phyloP scores from a whole-genome alignment of 306 rosid species.

The Castanea crenata region DNA sequence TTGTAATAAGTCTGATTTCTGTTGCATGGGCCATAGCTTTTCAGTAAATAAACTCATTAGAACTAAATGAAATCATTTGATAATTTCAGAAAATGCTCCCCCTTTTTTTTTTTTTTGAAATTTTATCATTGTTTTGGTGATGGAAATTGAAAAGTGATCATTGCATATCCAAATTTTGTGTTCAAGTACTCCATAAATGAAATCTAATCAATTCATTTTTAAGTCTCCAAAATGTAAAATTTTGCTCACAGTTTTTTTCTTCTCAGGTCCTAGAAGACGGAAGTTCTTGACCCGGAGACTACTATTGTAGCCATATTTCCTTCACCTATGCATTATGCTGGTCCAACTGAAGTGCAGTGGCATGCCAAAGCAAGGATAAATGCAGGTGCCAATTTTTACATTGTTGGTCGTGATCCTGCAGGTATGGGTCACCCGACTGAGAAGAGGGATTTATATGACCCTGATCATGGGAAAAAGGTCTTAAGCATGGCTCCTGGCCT shows the following conservation, averaged over 20 bases:
- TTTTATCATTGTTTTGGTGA: neutral
- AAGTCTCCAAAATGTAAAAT: neutral
- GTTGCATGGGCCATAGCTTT: neutral
- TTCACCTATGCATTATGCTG: constrained; percentile 98
- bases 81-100: neutral
- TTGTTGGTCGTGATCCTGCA: constrained; percentile 99
- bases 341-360: constrained; percentile 99
- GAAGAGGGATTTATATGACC: constrained; percentile 88
- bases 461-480: constrained; percentile 95
- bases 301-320: constrained; percentile 92
- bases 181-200: neutral
- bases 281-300: constrained; percentile 89
- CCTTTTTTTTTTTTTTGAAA: neutral
- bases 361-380: constrained; percentile 95
- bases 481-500: constrained; percentile 97
- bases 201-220: neutral
- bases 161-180: neutral
- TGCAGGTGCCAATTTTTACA: constrained; percentile 96
- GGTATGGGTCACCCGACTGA: constrained; percentile 98
- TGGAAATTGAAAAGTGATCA: neutral
- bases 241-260: constrained; percentile 22
- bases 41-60: neutral
- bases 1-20: neutral
- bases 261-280: constrained; percentile 91
- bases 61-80: neutral